phyloP scores from a whole-genome alignment of 345 rosid genomes.

The Rubroshorea leprosula region DNA sequence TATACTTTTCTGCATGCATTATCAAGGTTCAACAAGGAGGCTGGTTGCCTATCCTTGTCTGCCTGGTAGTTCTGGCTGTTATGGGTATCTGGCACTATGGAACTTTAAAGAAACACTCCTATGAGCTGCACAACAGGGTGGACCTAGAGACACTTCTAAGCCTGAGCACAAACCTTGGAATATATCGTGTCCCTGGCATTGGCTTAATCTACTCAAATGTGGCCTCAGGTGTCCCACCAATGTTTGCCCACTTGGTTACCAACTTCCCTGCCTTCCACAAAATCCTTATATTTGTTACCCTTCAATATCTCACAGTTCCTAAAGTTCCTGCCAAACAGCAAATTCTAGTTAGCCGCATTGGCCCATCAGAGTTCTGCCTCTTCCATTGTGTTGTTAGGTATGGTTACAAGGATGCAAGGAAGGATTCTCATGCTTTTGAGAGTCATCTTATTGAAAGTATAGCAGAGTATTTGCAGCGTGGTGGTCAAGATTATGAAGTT shows the following conservation, averaged over 20 bases:
- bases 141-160: conserved; percentile 19
- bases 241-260: conserved; percentile 29
- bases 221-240: conserved; percentile 29
- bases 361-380: conserved; percentile 19
- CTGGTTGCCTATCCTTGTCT: conserved; percentile 25
- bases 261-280: conserved; percentile 32
- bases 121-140: conserved; percentile 26
- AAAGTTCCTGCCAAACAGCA: conserved; percentile 20
- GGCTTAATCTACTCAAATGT: conserved; percentile 27
- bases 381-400: conserved; percentile 31
- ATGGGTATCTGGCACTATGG: conserved; percentile 36
- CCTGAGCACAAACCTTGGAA: conserved; percentile 25
- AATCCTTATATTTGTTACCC: conserved; percentile 26
- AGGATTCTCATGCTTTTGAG: conserved; percentile 26
- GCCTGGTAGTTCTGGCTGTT: conserved; percentile 14
- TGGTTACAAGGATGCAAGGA: conserved; percentile 26
- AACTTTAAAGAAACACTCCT: conserved; percentile 20
- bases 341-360: conserved; percentile 19
- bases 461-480: conserved; percentile 15
- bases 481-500: not conserved
- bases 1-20: conserved; percentile 29
- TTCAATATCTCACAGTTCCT: conserved; percentile 28
- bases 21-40: conserved; percentile 25
- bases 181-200: conserved; percentile 29
- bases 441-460: conserved; percentile 21